A percentile compares a stretch with the other conserved stretches of the same genome.
phyloP scores from a whole-genome alignment of 1,284 basidiomycete species.

The Laetiporus sulphureus region DNA sequence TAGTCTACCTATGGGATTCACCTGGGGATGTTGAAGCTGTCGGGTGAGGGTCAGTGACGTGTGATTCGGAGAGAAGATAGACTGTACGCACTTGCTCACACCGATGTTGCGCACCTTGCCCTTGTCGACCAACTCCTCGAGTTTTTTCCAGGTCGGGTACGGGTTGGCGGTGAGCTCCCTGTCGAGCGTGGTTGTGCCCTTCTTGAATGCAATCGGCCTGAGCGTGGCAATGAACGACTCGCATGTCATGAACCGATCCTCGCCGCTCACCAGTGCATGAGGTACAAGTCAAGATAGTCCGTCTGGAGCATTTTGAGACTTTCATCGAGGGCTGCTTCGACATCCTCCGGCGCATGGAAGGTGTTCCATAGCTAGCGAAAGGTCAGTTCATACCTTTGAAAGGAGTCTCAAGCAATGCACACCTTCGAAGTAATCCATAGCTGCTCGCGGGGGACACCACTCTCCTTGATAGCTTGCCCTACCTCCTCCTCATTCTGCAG shows the following conservation, averaged over 20 bases:
- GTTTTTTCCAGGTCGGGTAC: conserved; percentile 79
- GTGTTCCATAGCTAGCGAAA: conserved; percentile 54
- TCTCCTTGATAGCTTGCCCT: conserved; percentile 35
- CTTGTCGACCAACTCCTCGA: conserved; percentile 73
- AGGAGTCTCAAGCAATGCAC: conserved; percentile 5
- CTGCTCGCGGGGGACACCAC: conserved; percentile 33
- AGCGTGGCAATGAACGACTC: background rate
- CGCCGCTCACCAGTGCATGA: conserved; percentile 73
- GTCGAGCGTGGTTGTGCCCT: conserved; percentile 47
- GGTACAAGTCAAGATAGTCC: conserved; percentile 74
- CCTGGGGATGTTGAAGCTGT: conserved; percentile 51
- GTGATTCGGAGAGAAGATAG: background rate
- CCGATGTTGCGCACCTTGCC: conserved; percentile 84
- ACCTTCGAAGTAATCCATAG: conserved; percentile 48
- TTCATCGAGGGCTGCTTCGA: conserved; percentile 64
- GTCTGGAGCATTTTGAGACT: conserved; percentile 62
- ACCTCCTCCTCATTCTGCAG: conserved; percentile 49
- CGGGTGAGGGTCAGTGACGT: conserved; percentile 2
- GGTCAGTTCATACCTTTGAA: background rate
- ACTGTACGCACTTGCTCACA: conserved; percentile 56
- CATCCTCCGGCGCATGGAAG: conserved; percentile 59
- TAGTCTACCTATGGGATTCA: no score
- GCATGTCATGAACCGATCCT: background rate
- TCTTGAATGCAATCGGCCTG: conserved; percentile 69
- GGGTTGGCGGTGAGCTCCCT: conserved; percentile 63